Percentiles rank a stretch among this genome's conserved stretches.
These are phyloP conservation scores for Penicillium silybi DNA, from an alignment of 495 filamentous ascomycete genomes.

Conservation along the genomic window DNA sequence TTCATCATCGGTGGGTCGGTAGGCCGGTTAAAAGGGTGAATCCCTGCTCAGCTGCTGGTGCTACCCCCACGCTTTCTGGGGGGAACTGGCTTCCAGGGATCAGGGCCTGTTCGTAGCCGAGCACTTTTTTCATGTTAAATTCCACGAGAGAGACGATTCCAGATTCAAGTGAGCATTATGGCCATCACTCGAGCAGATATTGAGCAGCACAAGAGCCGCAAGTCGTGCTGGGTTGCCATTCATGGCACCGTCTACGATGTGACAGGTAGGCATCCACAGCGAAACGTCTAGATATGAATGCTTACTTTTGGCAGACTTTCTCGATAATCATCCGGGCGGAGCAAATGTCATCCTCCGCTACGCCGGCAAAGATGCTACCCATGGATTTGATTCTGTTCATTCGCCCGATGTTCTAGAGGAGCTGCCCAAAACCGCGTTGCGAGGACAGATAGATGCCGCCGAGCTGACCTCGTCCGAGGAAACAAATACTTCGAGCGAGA, in stretches of 20 bases:
- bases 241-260: slow-evolving; percentile 78
- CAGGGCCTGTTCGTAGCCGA: no score
- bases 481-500: neutral
- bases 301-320: slow-evolving; percentile 21
- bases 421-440: slow-evolving; percentile 17
- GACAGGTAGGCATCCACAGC: slow-evolving; percentile 44
- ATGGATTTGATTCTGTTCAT: slow-evolving; percentile 79
- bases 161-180: slow-evolving; percentile 2
- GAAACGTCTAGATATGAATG: neutral
- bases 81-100: no score
- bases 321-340: slow-evolving; percentile 71
- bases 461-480: neutral
- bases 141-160: no score
- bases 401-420: slow-evolving; percentile 51
- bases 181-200: slow-evolving; percentile 47
- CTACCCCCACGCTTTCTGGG: no score
- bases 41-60: no score
- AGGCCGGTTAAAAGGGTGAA: no score
- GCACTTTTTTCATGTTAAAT: no score
- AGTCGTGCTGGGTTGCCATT: slow-evolving; percentile 78
- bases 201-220: slow-evolving; percentile 59
- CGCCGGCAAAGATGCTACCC: slow-evolving; percentile 82
- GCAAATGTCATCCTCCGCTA: slow-evolving; percentile 75
- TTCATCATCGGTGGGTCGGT: no score
- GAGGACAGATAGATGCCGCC: slow-evolving; percentile 19